Percentiles rank a stretch among this genome's conserved stretches.
phyloP scores from a whole-genome alignment of 306 rosid species.

The Datisca glomerata region DNA sequence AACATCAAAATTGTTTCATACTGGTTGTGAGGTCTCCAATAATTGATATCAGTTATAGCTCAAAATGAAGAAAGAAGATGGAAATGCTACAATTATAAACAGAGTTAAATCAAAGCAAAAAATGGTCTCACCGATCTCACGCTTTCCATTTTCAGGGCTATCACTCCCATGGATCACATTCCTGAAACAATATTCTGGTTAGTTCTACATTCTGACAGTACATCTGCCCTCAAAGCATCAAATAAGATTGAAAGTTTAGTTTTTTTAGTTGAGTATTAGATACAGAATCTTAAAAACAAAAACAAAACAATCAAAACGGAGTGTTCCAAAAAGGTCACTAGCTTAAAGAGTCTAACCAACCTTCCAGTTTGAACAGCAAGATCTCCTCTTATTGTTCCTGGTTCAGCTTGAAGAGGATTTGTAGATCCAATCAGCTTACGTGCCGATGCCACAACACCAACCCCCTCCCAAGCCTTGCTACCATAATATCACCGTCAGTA shows the following conservation, averaged over 20 bases:
- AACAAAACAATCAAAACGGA: no score
- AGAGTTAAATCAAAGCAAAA: not conserved
- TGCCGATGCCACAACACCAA: conserved; percentile 85
- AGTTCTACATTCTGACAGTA: conserved; percentile 13
- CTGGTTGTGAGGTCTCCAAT: no score
- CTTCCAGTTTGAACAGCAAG: conserved; percentile 89
- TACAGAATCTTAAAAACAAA: no score
- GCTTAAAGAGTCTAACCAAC: conserved; percentile 25
- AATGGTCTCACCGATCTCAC: conserved; percentile 57
- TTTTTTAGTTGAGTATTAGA: no score
- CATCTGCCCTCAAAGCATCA: not conserved
- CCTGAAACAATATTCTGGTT: conserved; percentile 36
- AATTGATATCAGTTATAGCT: no score
- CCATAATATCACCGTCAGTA: no score
- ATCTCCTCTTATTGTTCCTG: conserved; percentile 98
- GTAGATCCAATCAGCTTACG: conserved; percentile 94
- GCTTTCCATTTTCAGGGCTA: conserved; percentile 96
- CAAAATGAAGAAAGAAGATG: no score
- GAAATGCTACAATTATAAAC: no score
- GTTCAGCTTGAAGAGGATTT: conserved; percentile 92
- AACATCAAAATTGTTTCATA: no score
- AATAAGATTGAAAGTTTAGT: no score
- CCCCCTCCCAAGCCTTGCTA: conserved; percentile 99
- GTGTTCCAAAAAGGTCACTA: conserved; percentile 8
- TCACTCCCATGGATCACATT: conserved; percentile 95